phyloP scores from a whole-genome alignment of 2,329 filamentous ascomycete genomes.

The Colletotrichum abscissum region DNA sequence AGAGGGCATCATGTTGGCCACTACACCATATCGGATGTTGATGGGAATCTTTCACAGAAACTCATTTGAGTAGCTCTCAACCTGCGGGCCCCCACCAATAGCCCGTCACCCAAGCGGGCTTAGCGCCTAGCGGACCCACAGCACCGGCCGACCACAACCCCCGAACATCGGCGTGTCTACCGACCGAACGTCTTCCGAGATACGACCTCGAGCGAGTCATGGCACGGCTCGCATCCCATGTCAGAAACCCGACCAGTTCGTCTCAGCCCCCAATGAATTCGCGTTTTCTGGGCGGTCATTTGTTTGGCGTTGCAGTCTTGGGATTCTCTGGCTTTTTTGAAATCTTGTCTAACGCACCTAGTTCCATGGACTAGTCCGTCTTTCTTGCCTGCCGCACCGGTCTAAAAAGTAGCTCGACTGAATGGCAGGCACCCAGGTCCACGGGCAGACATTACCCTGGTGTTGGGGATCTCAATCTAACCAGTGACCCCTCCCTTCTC shows the following conservation, averaged over 20 bases:
- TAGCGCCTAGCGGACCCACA: neutral
- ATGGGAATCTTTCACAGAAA: fast-evolving
- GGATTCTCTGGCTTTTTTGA: no score
- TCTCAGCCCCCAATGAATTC: neutral
- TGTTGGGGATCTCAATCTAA: neutral
- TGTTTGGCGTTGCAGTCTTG: neutral
- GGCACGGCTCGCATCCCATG: conserved; percentile 2
- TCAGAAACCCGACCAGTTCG: neutral
- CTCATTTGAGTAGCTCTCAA: fast-evolving
- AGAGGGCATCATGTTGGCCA: conserved; percentile 34
- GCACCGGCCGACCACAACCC: neutral
- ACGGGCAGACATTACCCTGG: neutral
- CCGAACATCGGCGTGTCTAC: neutral
- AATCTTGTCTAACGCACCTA: neutral
- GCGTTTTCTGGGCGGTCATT: neutral
- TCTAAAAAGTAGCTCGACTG: neutral
- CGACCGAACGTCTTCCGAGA: neutral
- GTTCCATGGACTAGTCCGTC: neutral
- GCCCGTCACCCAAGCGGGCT: neutral
- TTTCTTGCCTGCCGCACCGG: neutral
- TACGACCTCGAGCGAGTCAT: conserved; percentile 22
- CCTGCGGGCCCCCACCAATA: fast-evolving
- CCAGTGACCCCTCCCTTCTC: no score
- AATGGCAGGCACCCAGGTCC: neutral
- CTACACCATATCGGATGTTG: conserved; percentile 27